Conservation (phyloP, 352 stramenopile species). For the Pythium dissotocum region DNA sequence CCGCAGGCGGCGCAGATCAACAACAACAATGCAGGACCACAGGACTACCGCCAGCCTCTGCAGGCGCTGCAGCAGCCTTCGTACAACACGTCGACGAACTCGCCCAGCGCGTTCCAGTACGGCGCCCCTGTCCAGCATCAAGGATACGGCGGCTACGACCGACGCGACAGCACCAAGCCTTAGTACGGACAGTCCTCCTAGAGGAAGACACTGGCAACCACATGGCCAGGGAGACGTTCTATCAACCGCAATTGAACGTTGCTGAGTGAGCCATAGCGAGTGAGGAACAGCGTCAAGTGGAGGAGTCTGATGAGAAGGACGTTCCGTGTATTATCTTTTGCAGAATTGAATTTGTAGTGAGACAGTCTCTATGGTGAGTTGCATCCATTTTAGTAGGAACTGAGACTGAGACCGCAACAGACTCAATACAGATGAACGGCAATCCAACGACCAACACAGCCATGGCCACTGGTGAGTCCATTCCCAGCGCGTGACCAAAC, state of each 20-base stretch:
- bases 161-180: constrained; percentile 18
- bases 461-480: too few relatives aligned
- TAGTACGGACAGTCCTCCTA: neutral
- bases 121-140: constrained; percentile 13
- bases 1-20: neutral
- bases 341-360: neutral
- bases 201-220: neutral
- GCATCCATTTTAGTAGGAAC: too few relatives aligned
- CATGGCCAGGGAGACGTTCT: neutral
- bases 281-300: neutral
- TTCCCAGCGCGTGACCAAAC: neutral
- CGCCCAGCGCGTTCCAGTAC: constrained; percentile 23
- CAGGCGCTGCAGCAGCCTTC: constrained; percentile 24
- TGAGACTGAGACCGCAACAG: too few relatives aligned
- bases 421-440: too few relatives aligned
- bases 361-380: neutral
- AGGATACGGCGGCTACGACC: constrained; percentile 7
- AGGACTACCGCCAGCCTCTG: constrained; percentile 24
- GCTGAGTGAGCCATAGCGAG: too few relatives aligned
- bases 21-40: constrained; percentile 6
- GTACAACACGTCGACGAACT: constrained; percentile 20
- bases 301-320: neutral
- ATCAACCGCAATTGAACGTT: neutral
- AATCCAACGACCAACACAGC: too few relatives aligned
- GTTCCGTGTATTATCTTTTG: neutral